A percentile compares a stretch with the other conserved stretches of the same genome.
phyloP scores from a whole-genome alignment of 2,329 filamentous ascomycete species.

The Aspergillus ochraceus region DNA sequence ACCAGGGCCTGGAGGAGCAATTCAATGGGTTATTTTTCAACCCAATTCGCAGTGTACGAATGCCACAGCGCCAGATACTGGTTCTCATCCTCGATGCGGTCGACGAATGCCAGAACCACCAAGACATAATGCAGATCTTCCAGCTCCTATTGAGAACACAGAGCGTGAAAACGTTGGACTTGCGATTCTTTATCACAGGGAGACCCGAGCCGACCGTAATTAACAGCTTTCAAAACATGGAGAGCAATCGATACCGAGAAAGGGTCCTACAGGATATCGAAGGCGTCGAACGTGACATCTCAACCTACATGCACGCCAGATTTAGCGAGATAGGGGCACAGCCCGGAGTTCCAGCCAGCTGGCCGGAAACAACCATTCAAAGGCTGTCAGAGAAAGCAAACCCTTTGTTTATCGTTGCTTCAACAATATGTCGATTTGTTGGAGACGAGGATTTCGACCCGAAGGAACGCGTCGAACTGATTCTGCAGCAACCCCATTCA shows the following conservation, averaged over 20 bases:
- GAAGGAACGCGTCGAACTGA: constrained; percentile 10
- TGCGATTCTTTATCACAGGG: constrained; percentile 9
- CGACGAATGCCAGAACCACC: constrained; percentile 7
- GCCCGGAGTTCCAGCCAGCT: not conserved
- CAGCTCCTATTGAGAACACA: constrained; percentile 1
- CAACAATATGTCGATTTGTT: constrained; percentile 18
- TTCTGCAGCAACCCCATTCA: not conserved
- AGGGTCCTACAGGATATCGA: constrained; percentile 17
- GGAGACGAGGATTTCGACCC: constrained; percentile 17
- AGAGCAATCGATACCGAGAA: constrained; percentile 21
- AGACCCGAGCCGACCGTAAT: constrained; percentile 24
- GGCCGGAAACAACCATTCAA: constrained; percentile 13
- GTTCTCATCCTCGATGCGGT: constrained; percentile 9
- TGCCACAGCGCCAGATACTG: not conserved
- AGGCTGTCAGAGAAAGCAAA: constrained; percentile 11
- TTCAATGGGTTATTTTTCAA: constrained; percentile 29
- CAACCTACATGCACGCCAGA: constrained; percentile 18
- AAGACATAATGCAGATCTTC: constrained; percentile 5
- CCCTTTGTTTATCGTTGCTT: constrained; percentile 23
- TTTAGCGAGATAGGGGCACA: not conserved
- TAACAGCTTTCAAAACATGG: constrained; percentile 19
- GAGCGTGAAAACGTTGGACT: not conserved
- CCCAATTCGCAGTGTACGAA: constrained; percentile 14
- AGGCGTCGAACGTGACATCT: constrained; percentile 25
- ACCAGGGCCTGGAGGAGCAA: constrained; percentile 26